Evolutionary conservation across 352 stramenopile species (phyloP).

Genomic region (Globisporangium perplexum): DNA sequence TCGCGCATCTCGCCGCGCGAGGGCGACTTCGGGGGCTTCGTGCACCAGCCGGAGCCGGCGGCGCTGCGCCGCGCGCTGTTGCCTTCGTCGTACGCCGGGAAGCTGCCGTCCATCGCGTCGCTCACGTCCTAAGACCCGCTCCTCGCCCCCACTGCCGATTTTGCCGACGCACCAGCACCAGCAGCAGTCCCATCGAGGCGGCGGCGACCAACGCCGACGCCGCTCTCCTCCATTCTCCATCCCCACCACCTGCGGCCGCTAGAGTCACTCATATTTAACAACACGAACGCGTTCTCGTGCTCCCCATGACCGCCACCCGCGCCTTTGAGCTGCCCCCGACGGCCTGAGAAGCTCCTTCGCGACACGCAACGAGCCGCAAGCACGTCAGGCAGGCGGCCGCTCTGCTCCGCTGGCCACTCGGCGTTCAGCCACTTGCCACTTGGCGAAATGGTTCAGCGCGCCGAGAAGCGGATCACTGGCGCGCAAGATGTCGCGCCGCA

Average conservation of each 20-base stretch:
- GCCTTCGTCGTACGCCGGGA: constrained; percentile 9
- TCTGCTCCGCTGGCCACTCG: no score
- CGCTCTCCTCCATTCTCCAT: no score
- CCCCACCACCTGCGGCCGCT: no score
- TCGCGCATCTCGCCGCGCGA: constrained; percentile 12
- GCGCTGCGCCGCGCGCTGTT: constrained; percentile 3
- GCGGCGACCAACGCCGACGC: no score
- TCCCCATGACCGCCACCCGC: no score
- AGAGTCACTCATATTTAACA: no score
- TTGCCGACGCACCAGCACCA: neutral
- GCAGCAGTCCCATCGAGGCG: neutral
- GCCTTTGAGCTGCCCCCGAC: no score
- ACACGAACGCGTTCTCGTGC: no score
- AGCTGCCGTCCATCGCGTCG: constrained; percentile 10
- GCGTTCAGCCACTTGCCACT: no score
- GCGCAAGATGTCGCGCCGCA: neutral
- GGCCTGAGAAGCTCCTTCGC: no score
- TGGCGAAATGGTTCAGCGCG: neutral
- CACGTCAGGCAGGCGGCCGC: no score
- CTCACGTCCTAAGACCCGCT: neutral
- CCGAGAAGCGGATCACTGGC: neutral
- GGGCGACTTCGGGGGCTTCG: constrained; percentile 2
- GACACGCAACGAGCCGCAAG: no score
- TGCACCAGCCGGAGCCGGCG: neutral
- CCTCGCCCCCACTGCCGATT: neutral